Percentiles rank a stretch among this genome's conserved stretches.
These are phyloP conservation scores for Kalanchoe fedtschenkoi DNA, from an alignment of 164 flowering plant species.

Conservation along the genomic window DNA sequence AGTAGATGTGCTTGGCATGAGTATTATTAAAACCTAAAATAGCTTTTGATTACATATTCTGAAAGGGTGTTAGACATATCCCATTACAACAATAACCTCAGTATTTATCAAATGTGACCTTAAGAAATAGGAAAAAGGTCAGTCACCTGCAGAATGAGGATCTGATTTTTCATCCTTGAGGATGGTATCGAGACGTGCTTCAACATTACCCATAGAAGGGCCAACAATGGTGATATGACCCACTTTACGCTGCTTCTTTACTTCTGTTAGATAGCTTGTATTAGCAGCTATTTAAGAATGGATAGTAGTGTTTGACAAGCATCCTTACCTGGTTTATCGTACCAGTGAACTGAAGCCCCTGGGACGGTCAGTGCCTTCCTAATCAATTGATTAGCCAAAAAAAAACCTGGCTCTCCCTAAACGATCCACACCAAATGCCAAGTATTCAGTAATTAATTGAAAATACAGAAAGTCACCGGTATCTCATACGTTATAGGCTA, in stretches of 20 bases:
- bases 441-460: not conserved
- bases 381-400: constrained; percentile 61
- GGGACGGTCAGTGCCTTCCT: constrained; percentile 55
- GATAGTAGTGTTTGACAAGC: not conserved
- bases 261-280: constrained; percentile 35
- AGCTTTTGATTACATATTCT: no score
- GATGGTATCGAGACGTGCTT: constrained; percentile 40
- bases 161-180: constrained; percentile 29
- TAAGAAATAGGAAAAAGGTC: not conserved
- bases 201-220: constrained; percentile 54
- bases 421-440: constrained; percentile 7
- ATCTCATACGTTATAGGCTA: no score
- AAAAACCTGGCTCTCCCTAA: constrained; percentile 81
- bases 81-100: not conserved
- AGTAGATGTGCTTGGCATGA: no score
- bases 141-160: constrained; percentile 26
- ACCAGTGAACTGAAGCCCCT: constrained; percentile 90
- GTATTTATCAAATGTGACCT: not conserved
- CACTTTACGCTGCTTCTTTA: constrained; percentile 83
- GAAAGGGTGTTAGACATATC: no score
- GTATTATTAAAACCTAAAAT: no score
- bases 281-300: not conserved
- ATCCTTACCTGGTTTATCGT: constrained; percentile 78
- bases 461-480: no score
- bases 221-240: constrained; percentile 88